phyloP scores from a whole-genome alignment of 2,329 filamentous ascomycete genomes.

The Rhexocercosporidium sp. region DNA sequence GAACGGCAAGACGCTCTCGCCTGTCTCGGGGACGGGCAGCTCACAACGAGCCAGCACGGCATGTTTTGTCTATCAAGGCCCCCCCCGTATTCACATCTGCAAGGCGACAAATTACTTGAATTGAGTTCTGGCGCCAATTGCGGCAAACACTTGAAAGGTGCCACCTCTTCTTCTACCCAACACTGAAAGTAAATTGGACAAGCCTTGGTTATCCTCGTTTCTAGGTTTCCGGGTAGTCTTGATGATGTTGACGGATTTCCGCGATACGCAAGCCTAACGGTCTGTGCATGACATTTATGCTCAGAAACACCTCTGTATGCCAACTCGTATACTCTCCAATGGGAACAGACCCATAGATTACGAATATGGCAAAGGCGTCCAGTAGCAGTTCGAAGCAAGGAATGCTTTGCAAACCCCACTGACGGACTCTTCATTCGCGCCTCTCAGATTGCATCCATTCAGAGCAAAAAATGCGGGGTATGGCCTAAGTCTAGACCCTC shows the following conservation, averaged over 20 bases:
- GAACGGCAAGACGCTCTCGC: neutral
- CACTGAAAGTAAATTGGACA: no score
- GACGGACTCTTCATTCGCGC: neutral
- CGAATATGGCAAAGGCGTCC: neutral
- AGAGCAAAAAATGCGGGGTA: neutral
- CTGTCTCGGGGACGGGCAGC: constrained; percentile 4
- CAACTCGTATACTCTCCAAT: neutral
- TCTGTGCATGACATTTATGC: neutral
- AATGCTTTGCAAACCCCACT: neutral
- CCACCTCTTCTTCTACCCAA: neutral
- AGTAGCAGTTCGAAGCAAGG: neutral
- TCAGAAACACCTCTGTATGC: no score
- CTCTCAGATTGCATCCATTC: neutral
- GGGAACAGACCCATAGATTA: neutral
- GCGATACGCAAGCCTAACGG: neutral
- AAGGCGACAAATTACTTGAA: neutral
- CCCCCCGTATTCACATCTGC: neutral
- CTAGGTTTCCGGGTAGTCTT: no score
- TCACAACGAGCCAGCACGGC: neutral
- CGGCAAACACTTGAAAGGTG: neutral
- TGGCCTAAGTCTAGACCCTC: neutral
- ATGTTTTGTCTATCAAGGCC: neutral
- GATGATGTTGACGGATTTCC: neutral
- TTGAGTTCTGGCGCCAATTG: neutral
- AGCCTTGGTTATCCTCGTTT: no score